phyloP scores from a whole-genome alignment of 306 rosid genomes.

The Phaseolus lunatus region DNA sequence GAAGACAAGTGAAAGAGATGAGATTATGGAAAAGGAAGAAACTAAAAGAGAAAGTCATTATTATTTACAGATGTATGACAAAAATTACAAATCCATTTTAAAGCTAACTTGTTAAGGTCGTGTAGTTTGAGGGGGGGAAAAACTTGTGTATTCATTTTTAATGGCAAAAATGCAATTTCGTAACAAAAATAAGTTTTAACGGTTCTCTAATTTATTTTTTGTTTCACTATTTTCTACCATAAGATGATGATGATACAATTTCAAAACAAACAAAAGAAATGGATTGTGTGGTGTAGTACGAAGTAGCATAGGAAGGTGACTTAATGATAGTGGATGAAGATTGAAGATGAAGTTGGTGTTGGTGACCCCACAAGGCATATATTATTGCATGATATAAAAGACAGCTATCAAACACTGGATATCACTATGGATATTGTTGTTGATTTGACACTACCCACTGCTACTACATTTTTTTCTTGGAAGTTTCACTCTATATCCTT shows the following conservation, averaged over 20 bases:
- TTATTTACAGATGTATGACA: not conserved
- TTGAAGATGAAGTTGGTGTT: conserved; percentile 35
- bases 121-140: not conserved
- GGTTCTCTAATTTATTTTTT: not conserved
- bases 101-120: not conserved
- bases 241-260: too few species aligned
- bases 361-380: conserved; percentile 23
- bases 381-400: conserved; percentile 44
- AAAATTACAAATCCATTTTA: not conserved
- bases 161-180: not conserved
- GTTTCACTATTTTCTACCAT: not conserved
- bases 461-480: conserved; percentile 43
- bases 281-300: conserved; percentile 11
- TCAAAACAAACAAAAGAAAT: not conserved
- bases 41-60: not conserved
- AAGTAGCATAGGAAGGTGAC: conserved; percentile 48
- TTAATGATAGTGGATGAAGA: conserved; percentile 39
- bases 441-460: conserved; percentile 34
- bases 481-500: conserved; percentile 50
- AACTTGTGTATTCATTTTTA: not conserved
- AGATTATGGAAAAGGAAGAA: not conserved
- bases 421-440: conserved; percentile 54
- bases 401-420: conserved; percentile 57
- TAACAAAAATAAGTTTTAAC: not conserved
- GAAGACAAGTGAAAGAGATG: not conserved